phyloP scores from a whole-genome alignment of 345 rosid genomes.

The Eucalyptus rudis region DNA sequence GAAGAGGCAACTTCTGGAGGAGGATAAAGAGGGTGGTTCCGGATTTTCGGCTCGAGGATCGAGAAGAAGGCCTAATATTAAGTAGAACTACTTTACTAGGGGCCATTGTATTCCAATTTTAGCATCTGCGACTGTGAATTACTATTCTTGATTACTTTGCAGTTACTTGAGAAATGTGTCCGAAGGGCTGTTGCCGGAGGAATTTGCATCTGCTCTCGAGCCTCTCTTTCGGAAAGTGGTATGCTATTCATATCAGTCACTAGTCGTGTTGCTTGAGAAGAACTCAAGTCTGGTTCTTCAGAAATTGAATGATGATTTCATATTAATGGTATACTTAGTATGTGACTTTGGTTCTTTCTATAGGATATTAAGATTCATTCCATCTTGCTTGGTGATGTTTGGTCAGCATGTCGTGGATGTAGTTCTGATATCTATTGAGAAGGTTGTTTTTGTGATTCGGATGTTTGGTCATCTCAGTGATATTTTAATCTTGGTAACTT shows the following conservation, averaged over 20 bases:
- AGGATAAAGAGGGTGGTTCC: background rate
- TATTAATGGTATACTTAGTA: background rate
- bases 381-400: background rate
- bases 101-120: background rate
- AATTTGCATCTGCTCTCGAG: slow-evolving; percentile 6
- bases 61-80: background rate
- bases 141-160: background rate
- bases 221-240: slow-evolving; percentile 18
- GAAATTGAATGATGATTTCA: background rate
- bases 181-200: background rate
- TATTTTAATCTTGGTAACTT: background rate
- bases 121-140: background rate
- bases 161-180: slow-evolving; percentile 10
- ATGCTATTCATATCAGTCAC: background rate
- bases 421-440: background rate
- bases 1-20: background rate
- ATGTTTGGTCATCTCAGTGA: background rate
- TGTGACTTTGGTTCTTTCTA: background rate
- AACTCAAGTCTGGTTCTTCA: background rate
- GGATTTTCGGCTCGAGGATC: background rate
- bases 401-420: background rate
- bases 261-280: background rate
- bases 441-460: background rate
- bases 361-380: background rate
- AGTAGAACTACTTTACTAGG: background rate